Evolutionary conservation across 2,329 filamentous ascomycete species (phyloP).

Genomic region (Zasmidium citrigriseum): DNA sequence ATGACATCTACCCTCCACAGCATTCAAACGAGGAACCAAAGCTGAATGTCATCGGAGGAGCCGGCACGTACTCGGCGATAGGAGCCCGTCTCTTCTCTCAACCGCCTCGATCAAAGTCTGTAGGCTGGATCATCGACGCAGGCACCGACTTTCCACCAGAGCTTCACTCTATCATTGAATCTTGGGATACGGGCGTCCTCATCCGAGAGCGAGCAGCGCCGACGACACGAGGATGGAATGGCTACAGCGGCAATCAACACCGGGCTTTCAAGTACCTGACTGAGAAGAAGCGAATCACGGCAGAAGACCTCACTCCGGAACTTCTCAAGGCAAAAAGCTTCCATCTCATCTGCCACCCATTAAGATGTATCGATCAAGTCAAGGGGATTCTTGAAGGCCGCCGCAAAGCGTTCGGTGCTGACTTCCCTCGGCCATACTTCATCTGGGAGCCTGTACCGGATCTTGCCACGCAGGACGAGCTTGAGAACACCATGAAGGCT

Average conservation of each 20-base stretch:
- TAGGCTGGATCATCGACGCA: conserved; percentile 90
- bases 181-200: conserved; percentile 75
- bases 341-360: conserved; percentile 82
- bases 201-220: conserved; percentile 67
- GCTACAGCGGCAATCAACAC: conserved; percentile 64
- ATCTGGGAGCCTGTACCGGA: conserved; percentile 97
- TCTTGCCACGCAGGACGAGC: conserved; percentile 70
- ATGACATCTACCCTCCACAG: conserved; percentile 82
- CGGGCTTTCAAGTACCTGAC: conserved; percentile 80
- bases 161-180: conserved; percentile 63
- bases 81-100: conserved; percentile 88
- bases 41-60: conserved; percentile 81
- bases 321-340: conserved; percentile 75
- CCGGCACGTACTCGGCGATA: conserved; percentile 80
- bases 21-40: conserved; percentile 58
- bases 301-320: conserved; percentile 64
- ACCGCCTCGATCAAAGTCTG: conserved; percentile 64
- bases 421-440: conserved; percentile 59
- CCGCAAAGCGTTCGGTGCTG: conserved; percentile 30
- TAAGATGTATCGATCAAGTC: conserved; percentile 75
- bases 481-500: conserved; percentile 55
- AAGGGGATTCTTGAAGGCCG: conserved; percentile 64
- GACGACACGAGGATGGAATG: conserved; percentile 92
- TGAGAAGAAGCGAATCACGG: conserved; percentile 78
- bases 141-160: conserved; percentile 80